A percentile compares a stretch with the other conserved stretches of the same genome.
Evolutionary conservation across 257 asterid genomes (phyloP).

Genomic region (Penstemon davidsonii): DNA sequence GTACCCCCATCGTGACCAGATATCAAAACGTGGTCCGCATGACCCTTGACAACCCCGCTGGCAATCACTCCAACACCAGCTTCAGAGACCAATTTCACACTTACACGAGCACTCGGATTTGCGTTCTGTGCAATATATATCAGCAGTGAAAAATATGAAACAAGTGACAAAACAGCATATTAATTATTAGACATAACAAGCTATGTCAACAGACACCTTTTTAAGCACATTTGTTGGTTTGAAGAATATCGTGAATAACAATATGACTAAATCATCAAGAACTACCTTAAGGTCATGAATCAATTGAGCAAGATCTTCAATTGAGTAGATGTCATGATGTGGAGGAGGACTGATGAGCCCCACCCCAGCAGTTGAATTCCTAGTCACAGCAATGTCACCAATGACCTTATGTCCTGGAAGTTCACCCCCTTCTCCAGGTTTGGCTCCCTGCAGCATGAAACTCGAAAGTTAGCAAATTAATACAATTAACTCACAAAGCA

Average conservation of each 20-base stretch:
- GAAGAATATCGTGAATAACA: not conserved
- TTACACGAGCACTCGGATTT: constrained; percentile 92
- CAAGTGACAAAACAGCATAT: not conserved
- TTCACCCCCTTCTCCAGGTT: constrained; percentile 99
- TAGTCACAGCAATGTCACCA: constrained; percentile 94
- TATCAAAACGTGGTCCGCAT: constrained; percentile 93
- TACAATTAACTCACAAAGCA: constrained; percentile 2
- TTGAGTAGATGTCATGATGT: constrained; percentile 97
- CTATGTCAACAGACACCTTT: not conserved
- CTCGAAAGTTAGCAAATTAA: constrained; percentile 30
- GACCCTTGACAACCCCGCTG: constrained; percentile 97
- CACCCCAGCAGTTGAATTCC: constrained; percentile 98
- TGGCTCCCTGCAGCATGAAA: constrained; percentile 81
- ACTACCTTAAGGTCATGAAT: constrained; percentile 92
- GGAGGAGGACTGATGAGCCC: constrained; percentile 99
- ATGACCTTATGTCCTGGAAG: constrained; percentile 99
- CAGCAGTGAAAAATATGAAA: constrained; percentile 1
- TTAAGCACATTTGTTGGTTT: constrained; percentile 9
- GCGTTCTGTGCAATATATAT: constrained; percentile 58
- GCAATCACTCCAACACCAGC: constrained; percentile 99
- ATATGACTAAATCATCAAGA: no score
- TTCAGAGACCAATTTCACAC: constrained; percentile 98
- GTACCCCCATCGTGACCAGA: constrained; percentile 99
- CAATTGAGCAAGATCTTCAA: constrained; percentile 98
- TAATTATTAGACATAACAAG: not conserved